phyloP scores from a whole-genome alignment of 495 filamentous ascomycete genomes.

The Penicillium coprophilum region DNA sequence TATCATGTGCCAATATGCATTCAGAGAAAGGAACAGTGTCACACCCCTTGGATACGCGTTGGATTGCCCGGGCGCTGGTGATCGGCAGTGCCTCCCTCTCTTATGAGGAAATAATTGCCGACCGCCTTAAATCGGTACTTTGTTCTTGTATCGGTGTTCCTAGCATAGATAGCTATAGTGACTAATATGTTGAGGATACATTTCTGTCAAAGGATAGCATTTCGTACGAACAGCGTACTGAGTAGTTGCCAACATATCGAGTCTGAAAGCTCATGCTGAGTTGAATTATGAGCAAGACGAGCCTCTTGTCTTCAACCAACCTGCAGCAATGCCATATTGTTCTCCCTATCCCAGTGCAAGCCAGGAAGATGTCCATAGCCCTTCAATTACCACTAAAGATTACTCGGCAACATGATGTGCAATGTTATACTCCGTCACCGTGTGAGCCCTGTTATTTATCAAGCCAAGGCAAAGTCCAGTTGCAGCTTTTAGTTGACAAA shows the following conservation, averaged over 20 bases:
- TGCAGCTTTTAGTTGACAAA: constrained; percentile 1
- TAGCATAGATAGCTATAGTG: too few species aligned
- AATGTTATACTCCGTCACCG: constrained; percentile 16
- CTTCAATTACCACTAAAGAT: neutral
- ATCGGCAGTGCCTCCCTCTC: too few species aligned
- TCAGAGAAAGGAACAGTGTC: too few species aligned
- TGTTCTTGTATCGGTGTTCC: too few species aligned
- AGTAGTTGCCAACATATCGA: too few species aligned
- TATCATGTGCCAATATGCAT: neutral
- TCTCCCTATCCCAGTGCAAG: neutral
- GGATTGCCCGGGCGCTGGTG: neutral
- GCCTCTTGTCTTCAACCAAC: neutral
- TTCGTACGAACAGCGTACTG: too few species aligned
- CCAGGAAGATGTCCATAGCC: neutral
- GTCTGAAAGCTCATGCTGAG: too few species aligned
- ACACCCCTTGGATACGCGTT: too few species aligned
- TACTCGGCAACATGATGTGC: constrained; percentile 14
- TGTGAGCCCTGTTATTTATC: constrained; percentile 8
- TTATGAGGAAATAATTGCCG: too few species aligned
- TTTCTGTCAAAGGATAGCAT: too few species aligned
- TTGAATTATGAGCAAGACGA: neutral
- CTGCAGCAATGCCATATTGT: neutral
- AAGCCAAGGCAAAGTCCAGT: constrained; percentile 16
- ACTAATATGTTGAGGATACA: too few species aligned
- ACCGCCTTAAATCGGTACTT: too few species aligned